Percentiles rank a stretch among this genome's conserved stretches.
These are phyloP conservation scores for Hylodesmum podocarpum DNA, from an alignment of 306 rosid genomes.

Conservation along the genomic window DNA sequence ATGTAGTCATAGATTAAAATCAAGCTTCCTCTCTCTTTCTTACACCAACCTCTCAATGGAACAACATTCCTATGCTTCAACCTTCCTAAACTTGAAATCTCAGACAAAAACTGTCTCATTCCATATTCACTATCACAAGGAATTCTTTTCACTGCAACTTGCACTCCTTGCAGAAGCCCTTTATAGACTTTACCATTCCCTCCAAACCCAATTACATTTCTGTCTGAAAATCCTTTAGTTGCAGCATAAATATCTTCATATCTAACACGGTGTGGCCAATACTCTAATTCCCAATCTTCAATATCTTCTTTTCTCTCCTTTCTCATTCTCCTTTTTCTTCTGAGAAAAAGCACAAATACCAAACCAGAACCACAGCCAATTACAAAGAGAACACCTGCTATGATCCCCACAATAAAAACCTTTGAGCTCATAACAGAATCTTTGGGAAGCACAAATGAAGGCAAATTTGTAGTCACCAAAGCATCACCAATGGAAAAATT, in stretches of 20 bases:
- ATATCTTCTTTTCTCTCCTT: slow-evolving; percentile 24
- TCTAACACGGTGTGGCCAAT: slow-evolving; percentile 58
- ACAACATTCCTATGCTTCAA: slow-evolving; percentile 65
- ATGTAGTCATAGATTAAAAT: slow-evolving; percentile 63
- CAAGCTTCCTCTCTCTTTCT: slow-evolving; percentile 51
- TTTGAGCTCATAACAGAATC: slow-evolving; percentile 27
- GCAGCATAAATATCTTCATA: slow-evolving; percentile 50
- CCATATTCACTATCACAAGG: slow-evolving; percentile 40
- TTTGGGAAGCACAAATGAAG: slow-evolving; percentile 50
- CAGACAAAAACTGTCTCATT: slow-evolving; percentile 57
- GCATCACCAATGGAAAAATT: slow-evolving; percentile 54
- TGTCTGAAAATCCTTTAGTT: slow-evolving; percentile 52
- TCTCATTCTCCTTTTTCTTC: slow-evolving; percentile 34
- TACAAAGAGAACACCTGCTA: slow-evolving; percentile 32
- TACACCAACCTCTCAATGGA: slow-evolving; percentile 67
- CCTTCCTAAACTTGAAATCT: slow-evolving; percentile 66
- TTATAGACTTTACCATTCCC: slow-evolving; percentile 62
- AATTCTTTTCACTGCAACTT: slow-evolving; percentile 55
- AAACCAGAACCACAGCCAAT: slow-evolving; percentile 22
- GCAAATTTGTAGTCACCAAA: slow-evolving; percentile 50
- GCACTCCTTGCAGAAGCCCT: slow-evolving; percentile 45
- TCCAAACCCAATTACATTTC: slow-evolving; percentile 56
- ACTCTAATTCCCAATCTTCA: slow-evolving; percentile 64
- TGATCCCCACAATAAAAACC: slow-evolving; percentile 43
- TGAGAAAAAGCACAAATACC: slow-evolving; percentile 1